Evolutionary conservation across 1,284 basidiomycete species (phyloP).

Genomic region (Cryptococcus jaspeensis): DNA sequence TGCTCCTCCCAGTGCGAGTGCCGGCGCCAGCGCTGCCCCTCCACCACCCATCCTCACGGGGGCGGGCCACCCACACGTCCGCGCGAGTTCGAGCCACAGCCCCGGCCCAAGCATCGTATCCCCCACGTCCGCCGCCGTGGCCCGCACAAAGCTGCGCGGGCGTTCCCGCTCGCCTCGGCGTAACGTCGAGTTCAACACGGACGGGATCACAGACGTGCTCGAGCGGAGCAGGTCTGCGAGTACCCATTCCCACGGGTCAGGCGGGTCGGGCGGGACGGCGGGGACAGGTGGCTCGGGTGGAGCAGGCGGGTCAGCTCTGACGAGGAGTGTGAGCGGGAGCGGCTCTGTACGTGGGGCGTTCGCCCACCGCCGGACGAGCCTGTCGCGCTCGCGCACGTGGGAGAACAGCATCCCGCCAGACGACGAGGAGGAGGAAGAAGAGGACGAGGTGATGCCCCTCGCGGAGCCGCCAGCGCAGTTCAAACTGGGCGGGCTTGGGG

Average conservation of each 20-base stretch:
- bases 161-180: conserved; percentile 31
- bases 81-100: not conserved
- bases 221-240: conserved; percentile 31
- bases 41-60: not conserved
- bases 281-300: no score
- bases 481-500: conserved; percentile 1
- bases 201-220: conserved; percentile 37
- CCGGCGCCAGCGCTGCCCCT: no score
- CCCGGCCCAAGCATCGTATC: not conserved
- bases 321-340: conserved; percentile 24
- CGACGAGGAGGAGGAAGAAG: conserved; percentile 21
- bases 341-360: not conserved
- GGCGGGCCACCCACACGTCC: not conserved
- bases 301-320: no score
- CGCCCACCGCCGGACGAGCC: not conserved
- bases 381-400: conserved; percentile 1
- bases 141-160: conserved; percentile 20
- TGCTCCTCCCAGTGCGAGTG: no score
- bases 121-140: not conserved
- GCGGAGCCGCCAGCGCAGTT: not conserved
- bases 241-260: not conserved
- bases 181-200: conserved; percentile 29
- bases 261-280: no score
- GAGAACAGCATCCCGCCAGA: conserved; percentile 3
- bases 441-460: conserved; percentile 24